phyloP scores from a whole-genome alignment of 2,329 filamentous ascomycete genomes.

The Ilyonectria destructans region DNA sequence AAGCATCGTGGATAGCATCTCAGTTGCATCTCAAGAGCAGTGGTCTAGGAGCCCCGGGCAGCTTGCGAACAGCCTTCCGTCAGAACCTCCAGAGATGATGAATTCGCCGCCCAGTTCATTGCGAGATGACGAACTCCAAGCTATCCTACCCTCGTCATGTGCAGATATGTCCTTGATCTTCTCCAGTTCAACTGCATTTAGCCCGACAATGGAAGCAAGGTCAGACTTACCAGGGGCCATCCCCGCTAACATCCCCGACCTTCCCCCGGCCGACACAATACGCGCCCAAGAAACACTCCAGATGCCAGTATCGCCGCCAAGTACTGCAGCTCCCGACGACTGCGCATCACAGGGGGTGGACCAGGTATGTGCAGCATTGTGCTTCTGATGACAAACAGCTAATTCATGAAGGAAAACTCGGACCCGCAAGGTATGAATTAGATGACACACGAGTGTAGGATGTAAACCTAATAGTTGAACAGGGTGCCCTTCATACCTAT shows the following conservation, averaged over 20 bases:
- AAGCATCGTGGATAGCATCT: conserved; percentile 6
- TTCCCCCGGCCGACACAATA: neutral
- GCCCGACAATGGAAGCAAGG: neutral
- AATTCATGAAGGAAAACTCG: conserved; percentile 2
- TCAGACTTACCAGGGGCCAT: neutral
- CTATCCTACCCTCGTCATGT: neutral
- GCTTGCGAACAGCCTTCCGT: neutral
- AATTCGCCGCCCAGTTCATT: conserved; percentile 1
- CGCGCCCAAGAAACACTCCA: neutral
- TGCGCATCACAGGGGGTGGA: neutral
- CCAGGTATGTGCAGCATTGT: neutral
- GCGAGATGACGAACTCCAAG: neutral
- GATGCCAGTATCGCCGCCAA: conserved; percentile 11
- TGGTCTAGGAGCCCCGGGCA: neutral
- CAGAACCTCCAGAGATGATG: neutral
- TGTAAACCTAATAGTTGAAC: neutral
- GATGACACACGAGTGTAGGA: neutral
- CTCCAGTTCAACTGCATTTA: neutral
- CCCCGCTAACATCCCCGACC: neutral
- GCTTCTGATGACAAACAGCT: neutral
- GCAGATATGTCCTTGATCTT: conserved; percentile 7
- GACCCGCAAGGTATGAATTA: conserved; percentile 10
- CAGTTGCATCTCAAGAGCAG: neutral
- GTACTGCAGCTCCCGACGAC: conserved; percentile 13
- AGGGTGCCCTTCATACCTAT: conserved; percentile 21